Conservation (phyloP, 2,329 filamentous ascomycete genomes). For the Paecilomyces variotii region DNA sequence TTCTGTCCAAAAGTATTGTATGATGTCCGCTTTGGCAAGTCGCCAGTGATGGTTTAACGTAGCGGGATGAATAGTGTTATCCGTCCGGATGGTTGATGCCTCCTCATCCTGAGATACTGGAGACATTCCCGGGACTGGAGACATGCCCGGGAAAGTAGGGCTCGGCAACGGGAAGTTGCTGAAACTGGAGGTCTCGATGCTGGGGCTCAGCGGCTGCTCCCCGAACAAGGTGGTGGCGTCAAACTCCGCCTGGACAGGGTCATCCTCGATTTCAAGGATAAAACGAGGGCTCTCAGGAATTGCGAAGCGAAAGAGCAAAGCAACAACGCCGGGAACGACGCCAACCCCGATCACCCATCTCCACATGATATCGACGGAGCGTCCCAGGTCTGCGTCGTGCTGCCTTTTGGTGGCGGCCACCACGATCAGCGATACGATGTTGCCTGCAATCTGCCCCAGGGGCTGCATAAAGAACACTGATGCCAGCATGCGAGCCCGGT, state of each 20-base stretch:
- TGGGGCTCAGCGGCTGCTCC: conserved; percentile 15
- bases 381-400: conserved; percentile 18
- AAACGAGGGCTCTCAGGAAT: conserved; percentile 60
- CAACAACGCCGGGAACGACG: conserved; percentile 55
- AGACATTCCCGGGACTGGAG: not conserved
- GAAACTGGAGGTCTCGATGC: not conserved
- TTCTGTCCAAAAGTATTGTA: conserved; percentile 35
- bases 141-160: not conserved
- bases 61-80: conserved; percentile 22
- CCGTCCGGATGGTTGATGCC: conserved; percentile 13
- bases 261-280: conserved; percentile 56
- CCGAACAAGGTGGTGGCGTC: conserved; percentile 55
- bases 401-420: conserved; percentile 22
- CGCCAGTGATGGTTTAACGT: conserved; percentile 36
- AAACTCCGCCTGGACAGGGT: conserved; percentile 50
- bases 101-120: conserved; percentile 6
- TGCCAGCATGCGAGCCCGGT: conserved; percentile 60
- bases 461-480: conserved; percentile 64
- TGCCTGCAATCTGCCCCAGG: conserved; percentile 57
- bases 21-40: conserved; percentile 29
- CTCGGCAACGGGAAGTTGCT: not conserved
- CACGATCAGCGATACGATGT: conserved; percentile 50
- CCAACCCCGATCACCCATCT: conserved; percentile 60
- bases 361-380: conserved; percentile 55
- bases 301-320: conserved; percentile 59